Conservation (phyloP, 495 filamentous ascomycete species). For the Tuber aestivum region DNA sequence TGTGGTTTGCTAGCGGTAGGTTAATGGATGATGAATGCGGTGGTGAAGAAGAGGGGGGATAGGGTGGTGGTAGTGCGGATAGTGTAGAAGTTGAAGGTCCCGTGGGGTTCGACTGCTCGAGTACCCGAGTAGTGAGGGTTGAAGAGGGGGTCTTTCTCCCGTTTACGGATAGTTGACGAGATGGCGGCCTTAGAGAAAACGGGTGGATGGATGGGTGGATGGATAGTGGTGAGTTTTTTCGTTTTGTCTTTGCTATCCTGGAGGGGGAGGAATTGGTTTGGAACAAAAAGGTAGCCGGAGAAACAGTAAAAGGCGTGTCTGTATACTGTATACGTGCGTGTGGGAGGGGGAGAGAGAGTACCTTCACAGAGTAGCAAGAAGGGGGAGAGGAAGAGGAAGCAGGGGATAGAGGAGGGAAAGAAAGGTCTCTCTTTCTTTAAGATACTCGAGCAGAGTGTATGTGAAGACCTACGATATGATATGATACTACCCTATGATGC, state of each 20-base stretch:
- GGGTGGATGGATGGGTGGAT: background rate
- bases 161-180: background rate
- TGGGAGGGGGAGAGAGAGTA: background rate
- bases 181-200: background rate
- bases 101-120: constrained; percentile 32
- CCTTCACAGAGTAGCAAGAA: background rate
- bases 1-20: constrained; percentile 5
- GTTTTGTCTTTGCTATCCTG: background rate
- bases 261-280: background rate
- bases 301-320: background rate
- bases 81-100: constrained; percentile 25
- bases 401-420: background rate
- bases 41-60: constrained; percentile 41
- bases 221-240: background rate
- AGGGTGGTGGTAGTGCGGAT: constrained; percentile 21
- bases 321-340: background rate
- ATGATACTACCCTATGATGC: background rate
- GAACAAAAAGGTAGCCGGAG: background rate
- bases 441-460: background rate
- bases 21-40: constrained; percentile 40
- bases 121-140: constrained; percentile 17
- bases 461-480: background rate
- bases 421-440: background rate
- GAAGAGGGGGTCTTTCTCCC: background rate
- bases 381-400: background rate